Conservation (phyloP, 23 red algal species). For the Chondrus crispus region DNA sequence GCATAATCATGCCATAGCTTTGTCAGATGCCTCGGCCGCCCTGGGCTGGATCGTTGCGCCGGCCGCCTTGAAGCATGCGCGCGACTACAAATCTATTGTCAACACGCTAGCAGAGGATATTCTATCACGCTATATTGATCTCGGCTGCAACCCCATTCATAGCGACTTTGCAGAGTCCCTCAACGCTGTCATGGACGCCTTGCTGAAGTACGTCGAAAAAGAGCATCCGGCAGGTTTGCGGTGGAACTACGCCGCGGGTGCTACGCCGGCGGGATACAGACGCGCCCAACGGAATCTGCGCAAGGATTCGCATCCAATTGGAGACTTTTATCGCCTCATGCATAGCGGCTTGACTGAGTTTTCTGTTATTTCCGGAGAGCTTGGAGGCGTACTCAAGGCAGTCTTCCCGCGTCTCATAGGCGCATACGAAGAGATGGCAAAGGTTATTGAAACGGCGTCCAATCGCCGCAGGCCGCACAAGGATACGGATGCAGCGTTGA, state of each 20-base stretch:
- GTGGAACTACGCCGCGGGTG: slow-evolving; percentile 67
- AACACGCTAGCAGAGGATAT: slow-evolving; percentile 58
- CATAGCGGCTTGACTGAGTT: slow-evolving; percentile 62
- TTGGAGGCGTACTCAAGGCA: slow-evolving; percentile 37
- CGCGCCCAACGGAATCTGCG: slow-evolving; percentile 38
- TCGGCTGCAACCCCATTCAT: slow-evolving; percentile 79
- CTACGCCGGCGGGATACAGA: slow-evolving; percentile 62
- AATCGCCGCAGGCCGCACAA: slow-evolving; percentile 17
- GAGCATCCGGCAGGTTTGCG: slow-evolving; percentile 74
- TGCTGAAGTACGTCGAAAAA: slow-evolving; percentile 67
- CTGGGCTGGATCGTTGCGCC: slow-evolving; percentile 79
- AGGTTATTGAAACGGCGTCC: slow-evolving; percentile 51
- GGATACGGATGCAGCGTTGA: slow-evolving; percentile 46
- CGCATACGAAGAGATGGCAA: slow-evolving; percentile 65
- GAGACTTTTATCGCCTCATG: slow-evolving; percentile 67
- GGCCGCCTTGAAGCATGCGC: slow-evolving; percentile 66
- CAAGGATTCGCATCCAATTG: slow-evolving; percentile 68
- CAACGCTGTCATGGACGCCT: slow-evolving; percentile 54
- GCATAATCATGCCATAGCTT: slow-evolving; percentile 55
- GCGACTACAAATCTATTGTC: slow-evolving; percentile 74
- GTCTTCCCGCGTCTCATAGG: slow-evolving; percentile 13
- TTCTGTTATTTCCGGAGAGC: slow-evolving; percentile 21
- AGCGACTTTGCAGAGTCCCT: slow-evolving; percentile 69
- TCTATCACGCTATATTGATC: slow-evolving; percentile 74
- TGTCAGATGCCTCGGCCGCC: slow-evolving; percentile 61